These are phyloP conservation scores for Leishmania martiniquensis DNA, from an alignment of 208 protist genomes.

Conservation along the genomic window DNA sequence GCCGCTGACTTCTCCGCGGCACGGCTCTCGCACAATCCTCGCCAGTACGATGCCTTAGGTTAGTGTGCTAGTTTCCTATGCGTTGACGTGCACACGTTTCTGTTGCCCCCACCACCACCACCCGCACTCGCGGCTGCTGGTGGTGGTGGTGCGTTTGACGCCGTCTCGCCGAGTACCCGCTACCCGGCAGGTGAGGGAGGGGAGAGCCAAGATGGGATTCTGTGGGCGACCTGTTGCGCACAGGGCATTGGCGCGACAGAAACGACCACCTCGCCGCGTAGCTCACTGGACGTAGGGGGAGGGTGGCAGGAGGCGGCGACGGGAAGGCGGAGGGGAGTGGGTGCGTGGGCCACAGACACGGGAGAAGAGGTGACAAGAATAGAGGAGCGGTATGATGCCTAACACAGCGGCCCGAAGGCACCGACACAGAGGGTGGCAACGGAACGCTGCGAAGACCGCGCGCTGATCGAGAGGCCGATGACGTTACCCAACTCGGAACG, in stretches of 20 bases:
- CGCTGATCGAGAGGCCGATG: neutral
- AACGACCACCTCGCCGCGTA: too few species aligned
- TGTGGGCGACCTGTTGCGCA: too few species aligned
- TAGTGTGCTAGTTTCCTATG: neutral
- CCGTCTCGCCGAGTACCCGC: neutral
- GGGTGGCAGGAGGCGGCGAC: too few species aligned
- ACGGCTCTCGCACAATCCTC: neutral
- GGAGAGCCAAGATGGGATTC: neutral
- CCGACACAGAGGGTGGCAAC: neutral
- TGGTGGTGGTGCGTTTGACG: neutral
- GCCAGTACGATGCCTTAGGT: neutral
- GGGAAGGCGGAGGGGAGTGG: neutral
- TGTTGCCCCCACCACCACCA: neutral
- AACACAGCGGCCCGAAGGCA: neutral
- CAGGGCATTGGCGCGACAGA: too few species aligned
- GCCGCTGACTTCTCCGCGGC: neutral
- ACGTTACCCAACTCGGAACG: neutral
- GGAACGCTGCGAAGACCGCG: neutral
- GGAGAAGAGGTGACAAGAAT: too few species aligned
- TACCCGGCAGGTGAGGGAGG: neutral
- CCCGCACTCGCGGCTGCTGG: too few species aligned
- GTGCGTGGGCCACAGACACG: neutral
- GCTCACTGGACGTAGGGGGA: too few species aligned
- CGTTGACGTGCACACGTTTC: neutral
- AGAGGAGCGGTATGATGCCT: too few species aligned